A percentile compares a stretch with the other conserved stretches of the same genome.
Evolutionary conservation across 179 eudicot species (phyloP).

Genomic region (Silene coronaria): DNA sequence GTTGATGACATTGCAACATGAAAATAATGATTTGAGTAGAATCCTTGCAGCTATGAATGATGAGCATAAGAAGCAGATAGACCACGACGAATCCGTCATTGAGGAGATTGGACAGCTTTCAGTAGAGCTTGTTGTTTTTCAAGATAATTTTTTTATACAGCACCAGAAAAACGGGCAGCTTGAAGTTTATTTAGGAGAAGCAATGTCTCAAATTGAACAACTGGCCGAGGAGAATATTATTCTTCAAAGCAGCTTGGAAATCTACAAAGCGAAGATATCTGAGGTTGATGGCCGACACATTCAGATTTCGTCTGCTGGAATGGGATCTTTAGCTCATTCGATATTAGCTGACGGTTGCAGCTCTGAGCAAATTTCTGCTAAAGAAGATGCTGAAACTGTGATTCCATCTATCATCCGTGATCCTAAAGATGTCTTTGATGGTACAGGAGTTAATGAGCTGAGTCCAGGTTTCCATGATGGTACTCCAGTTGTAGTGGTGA

Average conservation of each 20-base stretch:
- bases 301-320: slow-evolving; percentile 25
- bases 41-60: slow-evolving; percentile 27
- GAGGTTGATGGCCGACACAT: slow-evolving; percentile 28
- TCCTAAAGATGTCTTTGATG: slow-evolving; percentile 17
- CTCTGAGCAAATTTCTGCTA: slow-evolving; percentile 12
- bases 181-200: slow-evolving; percentile 51
- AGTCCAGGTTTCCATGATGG: slow-evolving; percentile 29
- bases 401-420: slow-evolving; percentile 11
- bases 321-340: slow-evolving; percentile 15
- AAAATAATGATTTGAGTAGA: slow-evolving; percentile 28
- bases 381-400: slow-evolving; percentile 19
- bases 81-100: slow-evolving; percentile 27
- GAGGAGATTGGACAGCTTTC: slow-evolving; percentile 38
- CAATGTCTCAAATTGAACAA: slow-evolving; percentile 43
- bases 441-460: slow-evolving; percentile 22
- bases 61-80: slow-evolving; percentile 30
- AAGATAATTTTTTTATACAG: slow-evolving; percentile 28
- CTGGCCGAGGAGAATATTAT: slow-evolving; percentile 48
- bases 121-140: slow-evolving; percentile 30
- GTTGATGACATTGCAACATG: slow-evolving; percentile 36
- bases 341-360: slow-evolving; percentile 23
- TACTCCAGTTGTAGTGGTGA: slow-evolving; percentile 30
- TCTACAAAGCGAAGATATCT: slow-evolving; percentile 32
- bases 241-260: slow-evolving; percentile 39
- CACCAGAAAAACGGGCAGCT: slow-evolving; percentile 29